Evolutionary conservation across 139 green algal species (phyloP).

Genomic region (Pleodorina starrii): DNA sequence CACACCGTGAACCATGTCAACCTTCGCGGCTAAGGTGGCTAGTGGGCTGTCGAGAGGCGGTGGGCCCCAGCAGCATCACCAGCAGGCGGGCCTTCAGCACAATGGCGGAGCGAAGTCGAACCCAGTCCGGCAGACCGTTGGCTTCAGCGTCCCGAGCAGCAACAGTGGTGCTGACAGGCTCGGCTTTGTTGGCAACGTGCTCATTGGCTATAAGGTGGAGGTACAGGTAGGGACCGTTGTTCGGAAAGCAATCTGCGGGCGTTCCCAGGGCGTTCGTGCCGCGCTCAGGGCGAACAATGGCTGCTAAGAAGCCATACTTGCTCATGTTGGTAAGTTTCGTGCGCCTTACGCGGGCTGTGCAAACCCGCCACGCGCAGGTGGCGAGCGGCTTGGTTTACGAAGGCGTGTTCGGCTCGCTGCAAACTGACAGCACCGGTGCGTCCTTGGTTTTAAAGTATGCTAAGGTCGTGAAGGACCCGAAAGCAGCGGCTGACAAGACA

Average conservation of each 20-base stretch:
- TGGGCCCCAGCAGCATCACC: conserved; percentile 28
- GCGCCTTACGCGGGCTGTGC: no score
- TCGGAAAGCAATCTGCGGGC: background rate
- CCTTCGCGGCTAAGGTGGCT: background rate
- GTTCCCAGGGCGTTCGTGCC: no score
- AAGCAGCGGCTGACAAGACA: conserved; percentile 13
- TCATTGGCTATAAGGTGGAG: conserved; percentile 81
- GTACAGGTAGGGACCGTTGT: conserved; percentile 72
- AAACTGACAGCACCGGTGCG: conserved; percentile 22
- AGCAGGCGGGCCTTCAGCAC: background rate
- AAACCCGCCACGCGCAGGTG: conserved; percentile 70
- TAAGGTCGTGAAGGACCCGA: conserved; percentile 60
- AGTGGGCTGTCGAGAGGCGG: background rate
- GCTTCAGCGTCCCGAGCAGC: conserved; percentile 38
- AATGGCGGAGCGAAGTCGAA: conserved; percentile 10
- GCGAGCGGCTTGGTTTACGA: conserved; percentile 75
- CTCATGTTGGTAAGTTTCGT: no score
- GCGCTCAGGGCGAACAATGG: no score
- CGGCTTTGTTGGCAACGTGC: conserved; percentile 67
- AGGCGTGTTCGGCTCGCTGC: conserved; percentile 78
- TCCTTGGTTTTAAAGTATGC: conserved; percentile 77
- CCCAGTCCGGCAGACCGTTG: conserved; percentile 3
- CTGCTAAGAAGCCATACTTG: no score
- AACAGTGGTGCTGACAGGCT: conserved; percentile 34
- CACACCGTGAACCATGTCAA: conserved; percentile 29